Evolutionary conservation across 768 basidiomycete species (phyloP).

Genomic region (Neoboletus brunneissimus): DNA sequence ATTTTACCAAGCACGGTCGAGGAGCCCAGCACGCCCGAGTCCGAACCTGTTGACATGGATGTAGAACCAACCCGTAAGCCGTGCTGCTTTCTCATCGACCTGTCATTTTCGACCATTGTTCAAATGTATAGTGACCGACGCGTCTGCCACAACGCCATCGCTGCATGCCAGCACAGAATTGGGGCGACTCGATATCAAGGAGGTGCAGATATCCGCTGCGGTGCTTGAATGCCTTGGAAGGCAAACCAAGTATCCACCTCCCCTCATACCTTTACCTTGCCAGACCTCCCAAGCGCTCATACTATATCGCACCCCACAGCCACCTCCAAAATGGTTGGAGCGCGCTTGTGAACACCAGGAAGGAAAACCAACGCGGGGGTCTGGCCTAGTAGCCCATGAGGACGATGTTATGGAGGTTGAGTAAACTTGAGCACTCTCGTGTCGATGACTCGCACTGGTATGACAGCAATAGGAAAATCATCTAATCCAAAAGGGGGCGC

Average conservation of each 20-base stretch:
- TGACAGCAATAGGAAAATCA: conserved; percentile 18
- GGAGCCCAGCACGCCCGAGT: conserved; percentile 36
- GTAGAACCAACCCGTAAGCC: conserved; percentile 62
- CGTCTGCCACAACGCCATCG: conserved; percentile 27
- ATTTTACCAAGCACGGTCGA: conserved; percentile 41
- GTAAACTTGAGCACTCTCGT: conserved; percentile 9
- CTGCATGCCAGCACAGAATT: conserved; percentile 18
- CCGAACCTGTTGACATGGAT: conserved; percentile 64
- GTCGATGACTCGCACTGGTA: conserved; percentile 11
- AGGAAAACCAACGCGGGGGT: neutral
- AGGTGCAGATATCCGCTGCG: conserved; percentile 42
- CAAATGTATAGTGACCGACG: neutral
- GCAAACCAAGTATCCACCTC: conserved; percentile 21
- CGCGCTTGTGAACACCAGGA: neutral
- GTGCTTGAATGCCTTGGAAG: conserved; percentile 46
- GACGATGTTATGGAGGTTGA: conserved; percentile 60
- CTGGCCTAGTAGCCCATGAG: conserved; percentile 2
- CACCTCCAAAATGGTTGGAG: conserved; percentile 7
- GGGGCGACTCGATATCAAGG: conserved; percentile 19
- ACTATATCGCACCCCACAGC: conserved; percentile 45
- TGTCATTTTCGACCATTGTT: neutral
- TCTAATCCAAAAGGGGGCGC: conserved; percentile 25
- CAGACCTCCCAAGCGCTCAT: conserved; percentile 47
- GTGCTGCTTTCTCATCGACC: conserved; percentile 1
- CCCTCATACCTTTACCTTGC: conserved; percentile 19